These are phyloP conservation scores for Salix purpurea DNA, from an alignment of 345 rosid genomes.

Conservation along the genomic window DNA sequence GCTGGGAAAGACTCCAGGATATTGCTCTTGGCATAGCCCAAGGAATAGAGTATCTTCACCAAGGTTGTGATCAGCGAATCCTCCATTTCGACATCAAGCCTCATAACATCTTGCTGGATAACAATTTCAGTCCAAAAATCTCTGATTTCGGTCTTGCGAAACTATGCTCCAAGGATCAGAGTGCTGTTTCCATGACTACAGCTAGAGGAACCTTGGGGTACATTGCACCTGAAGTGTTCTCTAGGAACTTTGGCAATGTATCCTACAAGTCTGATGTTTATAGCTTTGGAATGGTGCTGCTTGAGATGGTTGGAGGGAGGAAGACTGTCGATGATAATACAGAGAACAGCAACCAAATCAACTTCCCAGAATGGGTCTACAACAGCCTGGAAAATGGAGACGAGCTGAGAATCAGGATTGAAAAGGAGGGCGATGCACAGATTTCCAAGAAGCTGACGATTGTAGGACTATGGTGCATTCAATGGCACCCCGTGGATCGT, in stretches of 20 bases:
- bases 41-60: conserved; percentile 26
- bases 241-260: conserved; percentile 22
- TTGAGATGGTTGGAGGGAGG: conserved; percentile 26
- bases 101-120: conserved; percentile 6
- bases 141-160: conserved; percentile 23
- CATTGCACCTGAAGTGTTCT: conserved; percentile 27
- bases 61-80: conserved; percentile 22
- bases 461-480: conserved; percentile 14
- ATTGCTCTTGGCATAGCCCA: conserved; percentile 22
- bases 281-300: conserved; percentile 23
- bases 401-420: not conserved
- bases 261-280: conserved; percentile 25
- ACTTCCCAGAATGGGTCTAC: conserved; percentile 9
- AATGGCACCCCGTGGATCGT: conserved; percentile 12
- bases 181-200: conserved; percentile 26
- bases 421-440: conserved; percentile 1
- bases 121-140: conserved; percentile 20
- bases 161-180: conserved; percentile 24
- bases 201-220: conserved; percentile 25
- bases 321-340: not conserved
- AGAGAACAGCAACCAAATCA: not conserved
- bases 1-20: conserved; percentile 19
- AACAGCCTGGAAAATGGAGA: conserved; percentile 7
- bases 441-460: conserved; percentile 8
- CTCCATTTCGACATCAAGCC: conserved; percentile 30